Conservation (phyloP, 306 rosid species). For the Cucumis melo region DNA sequence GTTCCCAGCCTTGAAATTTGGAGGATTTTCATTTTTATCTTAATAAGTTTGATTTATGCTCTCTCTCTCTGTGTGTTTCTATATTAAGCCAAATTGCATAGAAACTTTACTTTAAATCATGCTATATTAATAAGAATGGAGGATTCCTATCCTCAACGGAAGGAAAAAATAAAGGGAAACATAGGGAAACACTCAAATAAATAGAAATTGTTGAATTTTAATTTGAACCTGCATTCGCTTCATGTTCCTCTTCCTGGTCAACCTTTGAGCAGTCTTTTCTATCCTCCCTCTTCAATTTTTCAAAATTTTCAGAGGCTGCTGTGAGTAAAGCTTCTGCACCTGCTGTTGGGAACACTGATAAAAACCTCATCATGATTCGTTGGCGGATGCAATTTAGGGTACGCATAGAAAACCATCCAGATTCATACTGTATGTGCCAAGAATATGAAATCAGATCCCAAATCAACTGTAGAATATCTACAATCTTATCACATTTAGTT, state of each 20-base stretch:
- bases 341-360: constrained; percentile 52
- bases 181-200: neutral
- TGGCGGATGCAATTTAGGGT: constrained; percentile 48
- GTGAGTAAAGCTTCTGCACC: constrained; percentile 50
- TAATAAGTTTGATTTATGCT: neutral
- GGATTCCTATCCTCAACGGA: neutral
- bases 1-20: too few relatives aligned
- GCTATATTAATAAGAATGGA: too few relatives aligned
- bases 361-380: constrained; percentile 56
- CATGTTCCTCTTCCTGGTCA: constrained; percentile 29
- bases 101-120: neutral
- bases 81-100: neutral
- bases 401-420: constrained; percentile 68
- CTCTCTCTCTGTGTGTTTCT: neutral
- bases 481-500: neutral
- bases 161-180: neutral
- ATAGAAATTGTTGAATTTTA: neutral
- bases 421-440: constrained; percentile 37
- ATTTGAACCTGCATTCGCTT: constrained; percentile 42
- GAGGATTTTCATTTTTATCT: neutral
- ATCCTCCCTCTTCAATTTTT: constrained; percentile 48
- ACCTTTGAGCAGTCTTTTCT: constrained; percentile 25
- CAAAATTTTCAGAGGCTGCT: constrained; percentile 56
- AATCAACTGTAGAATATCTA: neutral
- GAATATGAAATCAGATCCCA: constrained; percentile 2